Evolutionary conservation across 805 yeast genomes (phyloP).

Genomic region (Pichia insulana): DNA sequence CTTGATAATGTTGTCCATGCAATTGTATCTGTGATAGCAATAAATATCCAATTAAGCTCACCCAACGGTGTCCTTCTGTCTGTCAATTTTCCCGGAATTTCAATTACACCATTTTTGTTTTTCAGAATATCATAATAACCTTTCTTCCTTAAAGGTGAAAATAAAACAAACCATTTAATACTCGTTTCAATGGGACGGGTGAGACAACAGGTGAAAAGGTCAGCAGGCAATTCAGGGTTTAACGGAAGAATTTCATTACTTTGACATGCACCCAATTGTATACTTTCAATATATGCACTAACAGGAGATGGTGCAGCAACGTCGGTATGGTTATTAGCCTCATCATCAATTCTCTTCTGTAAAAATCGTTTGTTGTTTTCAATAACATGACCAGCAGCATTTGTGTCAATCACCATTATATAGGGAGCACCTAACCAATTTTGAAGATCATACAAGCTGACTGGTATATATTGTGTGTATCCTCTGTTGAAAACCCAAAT

Average conservation of each 20-base stretch:
- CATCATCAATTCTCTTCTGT: conserved; percentile 82
- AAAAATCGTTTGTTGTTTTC: conserved; percentile 84
- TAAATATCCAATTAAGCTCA: conserved; percentile 94
- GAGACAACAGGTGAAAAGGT: conserved; percentile 87
- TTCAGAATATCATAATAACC: conserved; percentile 42
- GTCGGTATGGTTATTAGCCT: conserved; percentile 52
- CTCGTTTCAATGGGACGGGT: conserved; percentile 95
- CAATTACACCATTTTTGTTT: conserved; percentile 46
- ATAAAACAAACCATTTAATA: conserved; percentile 83
- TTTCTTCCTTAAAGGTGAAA: conserved; percentile 51
- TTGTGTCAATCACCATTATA: conserved; percentile 89
- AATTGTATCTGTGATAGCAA: conserved; percentile 95
- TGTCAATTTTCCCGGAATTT: conserved; percentile 83
- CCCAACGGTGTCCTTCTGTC: conserved; percentile 95
- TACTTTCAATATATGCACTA: conserved; percentile 70
- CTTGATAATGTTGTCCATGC: conserved; percentile 93
- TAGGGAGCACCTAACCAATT: conserved; percentile 98
- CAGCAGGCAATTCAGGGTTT: conserved; percentile 94
- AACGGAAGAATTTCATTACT: conserved; percentile 81
- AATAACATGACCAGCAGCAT: conserved; percentile 88
- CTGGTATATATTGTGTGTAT: conserved; percentile 95
- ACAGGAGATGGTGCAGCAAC: conserved; percentile 50
- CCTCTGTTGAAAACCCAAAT: conserved; percentile 98
- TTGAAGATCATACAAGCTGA: conserved; percentile 87
- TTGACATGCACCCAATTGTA: conserved; percentile 87